Evolutionary conservation across 2,329 filamentous ascomycete genomes (phyloP).

Genomic region (Diaporthe humulicola): DNA sequence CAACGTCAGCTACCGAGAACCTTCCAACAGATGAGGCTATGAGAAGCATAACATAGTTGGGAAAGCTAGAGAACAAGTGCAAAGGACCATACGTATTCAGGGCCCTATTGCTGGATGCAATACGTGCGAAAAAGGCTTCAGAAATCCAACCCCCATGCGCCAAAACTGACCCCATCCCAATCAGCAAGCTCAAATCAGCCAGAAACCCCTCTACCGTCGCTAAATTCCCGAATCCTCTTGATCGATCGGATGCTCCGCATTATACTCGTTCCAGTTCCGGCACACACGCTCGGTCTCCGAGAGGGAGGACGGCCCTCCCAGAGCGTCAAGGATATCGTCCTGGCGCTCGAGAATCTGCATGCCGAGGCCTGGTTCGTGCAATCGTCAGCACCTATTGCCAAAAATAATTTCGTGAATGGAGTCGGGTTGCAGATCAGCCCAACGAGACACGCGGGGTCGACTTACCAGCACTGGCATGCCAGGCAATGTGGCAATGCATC

Average conservation of each 20-base stretch:
- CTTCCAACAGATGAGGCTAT: background rate
- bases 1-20: background rate
- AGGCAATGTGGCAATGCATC: slow-evolving; percentile 58
- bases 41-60: background rate
- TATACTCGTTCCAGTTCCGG: slow-evolving; percentile 34
- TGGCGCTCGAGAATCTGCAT: slow-evolving; percentile 36
- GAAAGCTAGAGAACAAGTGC: background rate
- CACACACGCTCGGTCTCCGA: slow-evolving; percentile 35
- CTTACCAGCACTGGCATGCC: slow-evolving; percentile 53
- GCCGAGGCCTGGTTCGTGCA: slow-evolving; percentile 24
- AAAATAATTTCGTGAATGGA: too few relatives aligned
- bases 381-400: background rate
- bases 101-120: background rate
- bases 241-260: slow-evolving; percentile 28
- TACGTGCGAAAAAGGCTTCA: background rate
- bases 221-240: slow-evolving; percentile 40
- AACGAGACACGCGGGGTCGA: background rate
- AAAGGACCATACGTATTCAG: background rate
- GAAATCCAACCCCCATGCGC: background rate
- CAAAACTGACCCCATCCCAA: background rate
- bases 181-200: background rate
- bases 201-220: background rate
- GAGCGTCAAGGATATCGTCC: slow-evolving; percentile 23
- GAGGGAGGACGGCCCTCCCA: slow-evolving; percentile 34
- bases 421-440: background rate